phyloP scores from a whole-genome alignment of 179 eudicot genomes.

The Corrigiola litoralis region DNA sequence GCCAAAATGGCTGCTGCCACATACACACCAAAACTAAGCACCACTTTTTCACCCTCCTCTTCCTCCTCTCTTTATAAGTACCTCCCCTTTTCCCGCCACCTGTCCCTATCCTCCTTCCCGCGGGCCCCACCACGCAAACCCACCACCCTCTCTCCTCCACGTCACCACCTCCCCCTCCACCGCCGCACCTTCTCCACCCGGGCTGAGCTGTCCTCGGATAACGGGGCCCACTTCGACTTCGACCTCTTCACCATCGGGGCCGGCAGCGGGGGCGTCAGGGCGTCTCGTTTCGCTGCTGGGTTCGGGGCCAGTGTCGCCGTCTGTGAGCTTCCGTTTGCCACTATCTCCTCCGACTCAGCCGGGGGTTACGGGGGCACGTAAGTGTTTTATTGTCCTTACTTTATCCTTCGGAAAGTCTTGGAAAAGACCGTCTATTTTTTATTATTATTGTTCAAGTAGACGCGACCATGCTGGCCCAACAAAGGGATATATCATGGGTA shows the following conservation, averaged over 20 bases:
- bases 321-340: slow-evolving; percentile 84
- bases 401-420: not conserved
- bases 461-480: not conserved
- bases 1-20: slow-evolving; percentile 20
- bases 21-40: slow-evolving; percentile 30
- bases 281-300: slow-evolving; percentile 80
- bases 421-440: not conserved
- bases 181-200: slow-evolving; percentile 39
- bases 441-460: not conserved
- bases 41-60: slow-evolving; percentile 17
- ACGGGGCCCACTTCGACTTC: slow-evolving; percentile 58
- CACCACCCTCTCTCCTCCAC: slow-evolving; percentile 25
- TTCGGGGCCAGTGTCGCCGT: slow-evolving; percentile 88
- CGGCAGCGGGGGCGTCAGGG: slow-evolving; percentile 96
- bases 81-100: slow-evolving; percentile 21
- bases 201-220: slow-evolving; percentile 43
- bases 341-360: slow-evolving; percentile 69
- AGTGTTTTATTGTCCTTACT: slow-evolving; percentile 19
- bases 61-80: slow-evolving; percentile 31
- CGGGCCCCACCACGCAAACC: slow-evolving; percentile 17
- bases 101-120: slow-evolving; percentile 23
- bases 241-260: slow-evolving; percentile 96
- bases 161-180: slow-evolving; percentile 17
- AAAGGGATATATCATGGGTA: too few species aligned
- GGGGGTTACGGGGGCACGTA: slow-evolving; percentile 99